These are phyloP conservation scores for Castanea crenata DNA, from an alignment of 306 rosid genomes.

Conservation along the genomic window DNA sequence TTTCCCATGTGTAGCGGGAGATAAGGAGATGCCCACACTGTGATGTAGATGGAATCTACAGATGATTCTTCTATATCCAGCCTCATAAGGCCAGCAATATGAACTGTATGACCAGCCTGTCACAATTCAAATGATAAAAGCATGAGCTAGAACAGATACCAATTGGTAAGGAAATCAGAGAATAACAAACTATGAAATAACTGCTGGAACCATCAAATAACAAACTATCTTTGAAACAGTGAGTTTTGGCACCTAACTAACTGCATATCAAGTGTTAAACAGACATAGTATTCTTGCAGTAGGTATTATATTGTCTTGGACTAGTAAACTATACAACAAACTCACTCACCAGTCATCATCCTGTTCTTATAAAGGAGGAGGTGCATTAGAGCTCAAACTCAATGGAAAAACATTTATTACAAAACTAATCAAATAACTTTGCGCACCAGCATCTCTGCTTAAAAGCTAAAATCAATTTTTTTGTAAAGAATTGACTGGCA, in stretches of 20 bases:
- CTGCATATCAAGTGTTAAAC: too few relatives aligned
- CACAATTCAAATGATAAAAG: constrained; percentile 21
- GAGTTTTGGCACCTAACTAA: too few relatives aligned
- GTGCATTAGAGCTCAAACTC: too few relatives aligned
- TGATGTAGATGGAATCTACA: constrained; percentile 63
- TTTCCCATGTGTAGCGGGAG: constrained; percentile 95
- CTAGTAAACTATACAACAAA: too few relatives aligned
- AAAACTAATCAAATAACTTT: not conserved
- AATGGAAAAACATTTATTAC: too few relatives aligned
- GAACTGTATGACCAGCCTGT: constrained; percentile 85
- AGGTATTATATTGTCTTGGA: too few relatives aligned
- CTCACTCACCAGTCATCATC: too few relatives aligned
- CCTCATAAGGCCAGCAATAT: constrained; percentile 89
- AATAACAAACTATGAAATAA: not conserved
- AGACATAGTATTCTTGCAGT: too few relatives aligned
- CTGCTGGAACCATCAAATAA: not conserved
- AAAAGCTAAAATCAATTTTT: not conserved
- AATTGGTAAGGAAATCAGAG: not conserved
- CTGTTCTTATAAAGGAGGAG: too few relatives aligned
- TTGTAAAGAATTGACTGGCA: not conserved
- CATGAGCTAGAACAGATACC: constrained; percentile 2
- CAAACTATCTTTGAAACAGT: not conserved
- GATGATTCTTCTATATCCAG: constrained; percentile 80
- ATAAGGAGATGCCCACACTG: constrained; percentile 89
- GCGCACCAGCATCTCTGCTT: not conserved